Percentiles rank a stretch among this genome's conserved stretches.
These are phyloP conservation scores for Metschnikowia anglica DNA, from an alignment of 805 yeast genomes.

Conservation along the genomic window DNA sequence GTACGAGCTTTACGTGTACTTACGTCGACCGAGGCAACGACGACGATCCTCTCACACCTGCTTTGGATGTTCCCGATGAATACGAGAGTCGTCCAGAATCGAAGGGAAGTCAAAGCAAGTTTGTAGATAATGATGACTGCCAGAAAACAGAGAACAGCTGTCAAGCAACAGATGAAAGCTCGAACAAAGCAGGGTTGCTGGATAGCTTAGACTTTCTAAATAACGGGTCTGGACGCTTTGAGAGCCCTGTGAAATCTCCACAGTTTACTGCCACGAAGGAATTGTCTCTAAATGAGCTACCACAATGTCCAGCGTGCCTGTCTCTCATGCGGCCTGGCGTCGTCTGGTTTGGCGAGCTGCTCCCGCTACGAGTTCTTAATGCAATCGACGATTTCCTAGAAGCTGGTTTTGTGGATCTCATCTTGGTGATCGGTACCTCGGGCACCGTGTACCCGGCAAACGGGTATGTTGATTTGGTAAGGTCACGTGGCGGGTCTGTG, in stretches of 20 bases:
- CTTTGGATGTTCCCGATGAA: constrained; percentile 34
- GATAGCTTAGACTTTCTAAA: too few species aligned
- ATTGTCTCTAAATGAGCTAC: constrained; percentile 54
- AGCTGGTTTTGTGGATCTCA: constrained; percentile 57
- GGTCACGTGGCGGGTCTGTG: constrained; percentile 70
- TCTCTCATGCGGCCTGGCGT: constrained; percentile 78
- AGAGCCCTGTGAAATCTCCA: too few species aligned
- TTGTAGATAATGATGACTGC: too few species aligned
- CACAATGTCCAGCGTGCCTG: constrained; percentile 75
- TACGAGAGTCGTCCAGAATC: constrained; percentile 25
- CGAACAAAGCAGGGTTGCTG: too few species aligned
- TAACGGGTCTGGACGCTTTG: too few species aligned
- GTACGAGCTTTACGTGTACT: constrained; percentile 75
- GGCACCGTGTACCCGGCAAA: constrained; percentile 91
- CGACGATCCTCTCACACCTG: constrained; percentile 58
- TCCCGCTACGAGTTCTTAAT: constrained; percentile 63
- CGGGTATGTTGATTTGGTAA: constrained; percentile 79
- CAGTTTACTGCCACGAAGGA: constrained; percentile 48
- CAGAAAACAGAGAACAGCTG: too few species aligned
- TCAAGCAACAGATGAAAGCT: too few species aligned
- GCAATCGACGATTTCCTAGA: constrained; percentile 70
- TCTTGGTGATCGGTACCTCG: constrained; percentile 82
- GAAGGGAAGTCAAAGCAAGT: constrained; percentile 25
- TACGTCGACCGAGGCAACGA: constrained; percentile 53
- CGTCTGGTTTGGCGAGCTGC: constrained; percentile 92